Evolutionary conservation across 768 basidiomycete species (phyloP), one percentile per base, ranked within the genome.

Genomic region (Podaxis rugospora): DNA sequence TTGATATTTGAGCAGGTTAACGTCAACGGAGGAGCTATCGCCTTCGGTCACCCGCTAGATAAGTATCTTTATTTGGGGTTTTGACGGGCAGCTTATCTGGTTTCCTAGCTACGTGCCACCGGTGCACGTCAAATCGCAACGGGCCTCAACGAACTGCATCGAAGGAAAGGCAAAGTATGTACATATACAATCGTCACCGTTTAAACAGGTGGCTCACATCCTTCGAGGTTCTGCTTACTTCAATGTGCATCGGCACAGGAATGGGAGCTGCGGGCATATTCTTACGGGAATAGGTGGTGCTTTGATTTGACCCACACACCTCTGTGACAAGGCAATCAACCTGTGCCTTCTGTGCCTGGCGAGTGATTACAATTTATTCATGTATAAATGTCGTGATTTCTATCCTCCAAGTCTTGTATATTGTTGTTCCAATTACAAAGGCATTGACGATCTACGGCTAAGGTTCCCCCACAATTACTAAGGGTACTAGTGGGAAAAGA

Each of bases 21-120:
- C 67, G 90, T 92, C 27, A 93, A 94, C 62, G 93, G 94, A 14
- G 94, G 94, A 2, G 93, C 93, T 0, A 95, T 95, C 67, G 93
- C 92, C 21, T 78, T 93, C 44, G 90, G 91, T 0, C 90, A 92
- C 72, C 90, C 90, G 27, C 70, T 92, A 83, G 91, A 88, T 90
- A 69, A 82, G 88, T 82, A 55, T 52, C 13, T 42, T 47, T 28
- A 49, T 28, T 54, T 58, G 44, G 50, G 4, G 11, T 37, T 36
- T 53, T 75, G 59, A 75, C 37, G 13, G 61, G 25, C 3, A 16
- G 40, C 60, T 67, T 42, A 66, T 51, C 27, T 40, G 50, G 23
- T 62, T 64, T 61, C 18, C 62, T 66, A 44, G 66, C 66, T 74
- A 90, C 85, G 90, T 62, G 87, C 87, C 68, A 93, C 92, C n/a